Percentiles rank a stretch among this genome's conserved stretches.
phyloP scores from a whole-genome alignment of 2,329 filamentous ascomycete genomes.

The Epichloe uncinata region DNA sequence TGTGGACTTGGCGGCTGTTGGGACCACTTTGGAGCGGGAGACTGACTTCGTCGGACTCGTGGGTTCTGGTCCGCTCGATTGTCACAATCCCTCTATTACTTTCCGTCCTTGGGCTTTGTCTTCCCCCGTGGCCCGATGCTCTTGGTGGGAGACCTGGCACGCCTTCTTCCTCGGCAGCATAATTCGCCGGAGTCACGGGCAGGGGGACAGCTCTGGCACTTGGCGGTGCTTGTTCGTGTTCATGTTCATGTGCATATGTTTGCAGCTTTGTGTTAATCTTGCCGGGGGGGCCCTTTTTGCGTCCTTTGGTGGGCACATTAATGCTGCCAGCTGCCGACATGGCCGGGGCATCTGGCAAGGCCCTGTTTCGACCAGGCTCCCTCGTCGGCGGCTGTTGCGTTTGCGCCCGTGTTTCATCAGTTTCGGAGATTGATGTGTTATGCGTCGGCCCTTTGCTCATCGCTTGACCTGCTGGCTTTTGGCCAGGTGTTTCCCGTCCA shows the following conservation, averaged over 20 bases:
- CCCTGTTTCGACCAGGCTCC: neutral
- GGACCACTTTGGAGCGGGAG: conserved; percentile 11
- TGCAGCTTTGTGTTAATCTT: neutral
- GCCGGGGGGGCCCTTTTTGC: neutral
- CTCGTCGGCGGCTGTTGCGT: neutral
- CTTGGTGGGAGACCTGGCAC: conserved; percentile 21
- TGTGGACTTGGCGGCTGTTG: conserved; percentile 27
- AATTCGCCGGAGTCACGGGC: conserved; percentile 9
- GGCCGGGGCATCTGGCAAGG: neutral
- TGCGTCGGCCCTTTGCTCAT: neutral
- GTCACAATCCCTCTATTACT: conserved; percentile 27
- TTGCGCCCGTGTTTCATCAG: neutral
- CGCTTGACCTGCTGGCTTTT: neutral
- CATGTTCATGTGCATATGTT: neutral
- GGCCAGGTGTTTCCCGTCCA: neutral
- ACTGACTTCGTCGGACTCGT: conserved; percentile 23
- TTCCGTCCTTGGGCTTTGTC: conserved; percentile 15
- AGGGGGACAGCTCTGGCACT: neutral
- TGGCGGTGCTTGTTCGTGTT: neutral
- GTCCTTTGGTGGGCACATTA: neutral
- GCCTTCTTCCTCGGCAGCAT: conserved; percentile 18
- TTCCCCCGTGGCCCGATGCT: conserved; percentile 12
- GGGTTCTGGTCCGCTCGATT: conserved; percentile 22
- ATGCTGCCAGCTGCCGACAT: neutral
- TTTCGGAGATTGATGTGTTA: neutral